phyloP scores from a whole-genome alignment of 2,329 filamentous ascomycete species.

The Neopestalotiopsis clavispora region DNA sequence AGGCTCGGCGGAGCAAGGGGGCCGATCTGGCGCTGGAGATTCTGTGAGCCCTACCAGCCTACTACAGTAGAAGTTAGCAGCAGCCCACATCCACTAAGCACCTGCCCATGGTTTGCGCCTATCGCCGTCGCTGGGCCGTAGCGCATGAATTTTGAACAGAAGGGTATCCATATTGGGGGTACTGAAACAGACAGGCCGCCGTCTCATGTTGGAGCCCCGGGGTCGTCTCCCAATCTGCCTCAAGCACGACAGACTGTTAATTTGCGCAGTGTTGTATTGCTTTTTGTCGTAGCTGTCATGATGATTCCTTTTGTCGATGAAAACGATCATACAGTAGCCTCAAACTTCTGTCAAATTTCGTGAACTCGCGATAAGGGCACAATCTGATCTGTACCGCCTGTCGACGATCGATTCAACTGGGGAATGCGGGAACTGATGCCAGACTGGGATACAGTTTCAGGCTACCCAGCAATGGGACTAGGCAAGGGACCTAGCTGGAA shows the following conservation, averaged over 20 bases:
- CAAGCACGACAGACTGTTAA: not conserved
- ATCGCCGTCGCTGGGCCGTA: conserved; percentile 12
- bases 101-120: not conserved
- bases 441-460: too few species aligned
- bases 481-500: not conserved
- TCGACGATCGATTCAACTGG: too few species aligned
- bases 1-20: not conserved
- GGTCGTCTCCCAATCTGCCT: not conserved
- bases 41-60: too few species aligned
- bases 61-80: too few species aligned
- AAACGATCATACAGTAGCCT: not conserved
- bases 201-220: conserved; percentile 11
- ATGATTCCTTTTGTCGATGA: not conserved
- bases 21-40: not conserved
- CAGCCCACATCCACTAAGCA: not conserved
- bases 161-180: not conserved
- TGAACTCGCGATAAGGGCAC: not conserved
- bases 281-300: not conserved
- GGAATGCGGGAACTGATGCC: too few species aligned
- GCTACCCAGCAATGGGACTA: not conserved
- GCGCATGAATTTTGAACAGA: conserved; percentile 11
- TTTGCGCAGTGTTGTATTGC: not conserved
- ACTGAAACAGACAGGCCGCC: conserved; percentile 17
- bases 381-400: not conserved
- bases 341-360: not conserved